A percentile compares a stretch with the other conserved stretches of the same genome.
Evolutionary conservation across 331 rosid species (phyloP).

Genomic region (Pyracantha coccinea): DNA sequence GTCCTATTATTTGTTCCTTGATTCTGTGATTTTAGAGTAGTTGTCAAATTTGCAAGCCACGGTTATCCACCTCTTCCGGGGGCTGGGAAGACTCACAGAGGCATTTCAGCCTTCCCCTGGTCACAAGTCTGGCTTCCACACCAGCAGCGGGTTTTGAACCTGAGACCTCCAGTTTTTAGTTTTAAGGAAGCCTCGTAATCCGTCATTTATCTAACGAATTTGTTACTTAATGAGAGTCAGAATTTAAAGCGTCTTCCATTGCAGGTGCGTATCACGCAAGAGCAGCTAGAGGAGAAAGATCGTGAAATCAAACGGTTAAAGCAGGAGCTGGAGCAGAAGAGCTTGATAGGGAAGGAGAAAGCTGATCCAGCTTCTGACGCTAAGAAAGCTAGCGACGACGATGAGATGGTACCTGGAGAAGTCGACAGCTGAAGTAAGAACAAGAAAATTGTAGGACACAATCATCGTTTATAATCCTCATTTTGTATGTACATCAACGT

Average conservation of each 20-base stretch:
- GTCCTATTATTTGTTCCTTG: not conserved
- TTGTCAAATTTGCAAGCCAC: too few relatives aligned
- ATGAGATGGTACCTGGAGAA: conserved; percentile 23
- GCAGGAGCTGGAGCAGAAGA: conserved; percentile 38
- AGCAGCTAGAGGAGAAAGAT: conserved; percentile 67
- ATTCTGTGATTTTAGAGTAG: too few relatives aligned
- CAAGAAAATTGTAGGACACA: conserved; percentile 1
- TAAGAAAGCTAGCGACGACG: conserved; percentile 16
- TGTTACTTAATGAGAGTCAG: not conserved
- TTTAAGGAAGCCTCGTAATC: too few relatives aligned
- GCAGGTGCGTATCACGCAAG: conserved; percentile 71
- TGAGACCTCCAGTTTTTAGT: too few relatives aligned
- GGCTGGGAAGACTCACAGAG: too few relatives aligned
- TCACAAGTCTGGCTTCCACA: too few relatives aligned
- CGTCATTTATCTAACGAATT: not conserved
- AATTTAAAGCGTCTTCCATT: not conserved
- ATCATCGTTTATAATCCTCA: not conserved
- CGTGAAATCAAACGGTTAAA: conserved; percentile 42
- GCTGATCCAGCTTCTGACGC: conserved; percentile 22
- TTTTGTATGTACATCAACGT: conserved; percentile 27
- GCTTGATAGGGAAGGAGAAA: conserved; percentile 25
- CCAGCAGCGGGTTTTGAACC: too few relatives aligned
- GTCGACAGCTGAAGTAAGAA: conserved; percentile 18
- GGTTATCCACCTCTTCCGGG: too few relatives aligned
- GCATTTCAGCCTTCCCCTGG: too few relatives aligned